Conservation (phyloP, 2,329 filamentous ascomycete genomes). For the Fusarium mangiferae region DNA sequence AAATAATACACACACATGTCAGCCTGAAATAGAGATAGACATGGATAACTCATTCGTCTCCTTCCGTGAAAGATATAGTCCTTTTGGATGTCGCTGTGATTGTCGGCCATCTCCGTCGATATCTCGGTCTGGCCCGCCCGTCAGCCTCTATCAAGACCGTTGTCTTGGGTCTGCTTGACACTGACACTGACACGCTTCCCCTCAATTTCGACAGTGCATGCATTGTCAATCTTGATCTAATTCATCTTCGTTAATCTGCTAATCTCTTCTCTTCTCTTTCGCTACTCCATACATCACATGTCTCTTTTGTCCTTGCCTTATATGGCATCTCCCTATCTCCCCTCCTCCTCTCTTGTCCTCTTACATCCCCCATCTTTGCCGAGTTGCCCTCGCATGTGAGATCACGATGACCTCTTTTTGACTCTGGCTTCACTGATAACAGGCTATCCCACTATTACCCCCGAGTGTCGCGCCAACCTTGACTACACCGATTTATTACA, state of each 20-base stretch:
- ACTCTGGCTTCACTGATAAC: not conserved
- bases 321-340: not conserved
- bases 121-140: conserved; percentile 26
- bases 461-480: not conserved
- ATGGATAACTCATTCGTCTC: conserved; percentile 2
- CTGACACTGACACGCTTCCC: not conserved
- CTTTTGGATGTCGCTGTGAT: not conserved
- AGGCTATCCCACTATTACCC: not conserved
- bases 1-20: conserved; percentile 1
- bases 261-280: not conserved
- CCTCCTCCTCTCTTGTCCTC: not conserved
- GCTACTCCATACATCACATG: not conserved
- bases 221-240: not conserved
- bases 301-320: not conserved
- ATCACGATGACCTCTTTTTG: not conserved
- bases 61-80: conserved; percentile 24
- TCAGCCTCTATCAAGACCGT: conserved; percentile 3
- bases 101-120: conserved; percentile 25
- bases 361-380: not conserved
- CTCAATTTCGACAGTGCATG: not conserved
- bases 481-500: not conserved
- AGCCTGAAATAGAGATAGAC: conserved; percentile 1
- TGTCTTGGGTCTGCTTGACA: not conserved
- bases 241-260: conserved; percentile 6
- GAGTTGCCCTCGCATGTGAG: not conserved